A percentile compares a stretch with the other conserved stretches of the same genome.
These are phyloP conservation scores for Colletotrichum spaethianum DNA, from an alignment of 2,329 filamentous ascomycete species.

Conservation along the genomic window DNA sequence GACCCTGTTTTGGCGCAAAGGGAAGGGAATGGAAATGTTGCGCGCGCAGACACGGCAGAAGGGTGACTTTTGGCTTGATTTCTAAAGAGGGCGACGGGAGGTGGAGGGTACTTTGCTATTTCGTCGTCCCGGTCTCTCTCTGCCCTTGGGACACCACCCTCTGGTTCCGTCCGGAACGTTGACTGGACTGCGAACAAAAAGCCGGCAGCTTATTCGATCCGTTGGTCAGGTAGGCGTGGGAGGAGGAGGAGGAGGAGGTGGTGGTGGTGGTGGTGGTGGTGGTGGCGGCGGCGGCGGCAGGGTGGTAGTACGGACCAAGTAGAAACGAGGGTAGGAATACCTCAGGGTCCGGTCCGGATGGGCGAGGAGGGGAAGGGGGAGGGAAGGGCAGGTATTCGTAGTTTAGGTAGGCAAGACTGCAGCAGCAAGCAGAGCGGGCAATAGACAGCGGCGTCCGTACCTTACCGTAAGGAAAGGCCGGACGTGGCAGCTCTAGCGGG, in stretches of 20 bases:
- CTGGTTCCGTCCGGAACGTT: constrained; percentile 27
- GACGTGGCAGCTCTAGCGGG: constrained; percentile 40
- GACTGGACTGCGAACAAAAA: constrained; percentile 4
- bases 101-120: constrained; percentile 36
- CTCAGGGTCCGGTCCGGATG: constrained; percentile 10
- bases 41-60: constrained; percentile 12
- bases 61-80: constrained; percentile 35
- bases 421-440: background rate
- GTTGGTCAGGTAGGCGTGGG: background rate
- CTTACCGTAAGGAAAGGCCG: constrained; percentile 37
- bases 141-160: constrained; percentile 5
- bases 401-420: too few relatives aligned
- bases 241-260: background rate
- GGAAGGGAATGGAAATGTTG: constrained; percentile 15
- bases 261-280: background rate
- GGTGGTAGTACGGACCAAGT: constrained; percentile 2
- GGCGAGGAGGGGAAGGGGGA: background rate
- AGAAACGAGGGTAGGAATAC: constrained; percentile 3
- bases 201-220: constrained; percentile 10
- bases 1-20: constrained; percentile 8
- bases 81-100: constrained; percentile 34
- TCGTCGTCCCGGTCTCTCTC: background rate
- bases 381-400: constrained; percentile 17
- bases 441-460: constrained; percentile 11
- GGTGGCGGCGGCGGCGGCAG: background rate